Evolutionary conservation across 352 stramenopile genomes (phyloP), one percentile per base, ranked within the genome.

Genomic region (Pythium utonaiense): DNA sequence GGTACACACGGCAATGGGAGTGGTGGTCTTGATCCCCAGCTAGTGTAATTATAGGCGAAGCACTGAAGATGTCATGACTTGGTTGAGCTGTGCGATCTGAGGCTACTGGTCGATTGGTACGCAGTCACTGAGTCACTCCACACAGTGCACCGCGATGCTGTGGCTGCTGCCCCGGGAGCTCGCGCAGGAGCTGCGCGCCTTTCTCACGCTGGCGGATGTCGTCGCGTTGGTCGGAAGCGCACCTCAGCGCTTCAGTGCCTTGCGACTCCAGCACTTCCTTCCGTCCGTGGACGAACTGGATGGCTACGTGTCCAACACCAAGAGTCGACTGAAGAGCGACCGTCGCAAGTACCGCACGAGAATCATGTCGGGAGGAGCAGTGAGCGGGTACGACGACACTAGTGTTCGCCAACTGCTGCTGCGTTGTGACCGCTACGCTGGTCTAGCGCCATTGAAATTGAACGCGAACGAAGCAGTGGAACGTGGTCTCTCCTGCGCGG

Each of bases 121-220:
- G 5, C 28, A 33, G 28, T 33, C 28, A 9, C 28, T 33, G n/a
- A n/a, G n/a, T n/a, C n/a, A 33, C 28, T 33, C 28, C n/a, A n/a
- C n/a, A n/a, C n/a, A n/a, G n/a, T n/a, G 9, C 9, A 33, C 9
- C 28, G 9, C 58, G 58, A 33, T 27, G 33, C 53, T 67, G 17
- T 16, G 21, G 7, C 17, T 25, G 21, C 54, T 68, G 47, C 62
- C 62, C 10, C 25, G 9, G 1, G 62, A 69, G 14, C 27, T 69
- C n/a, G 56, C 49, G 13, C 22, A 53, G 5, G 17, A 40, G 22
- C n/a, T 69, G 14, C 17, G 16, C 17, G 16, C 17, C 41, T 70
- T 57, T 19, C 50, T 70, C 12, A 45, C 44, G 14, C 34, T 70
- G 14, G 33, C 57, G 12, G 63, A 65, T 10, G 38, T 59, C 33